Evolutionary conservation across 345 rosid genomes (phyloP), one percentile per base, ranked within the genome.

Genomic region (Populus davidiana): DNA sequence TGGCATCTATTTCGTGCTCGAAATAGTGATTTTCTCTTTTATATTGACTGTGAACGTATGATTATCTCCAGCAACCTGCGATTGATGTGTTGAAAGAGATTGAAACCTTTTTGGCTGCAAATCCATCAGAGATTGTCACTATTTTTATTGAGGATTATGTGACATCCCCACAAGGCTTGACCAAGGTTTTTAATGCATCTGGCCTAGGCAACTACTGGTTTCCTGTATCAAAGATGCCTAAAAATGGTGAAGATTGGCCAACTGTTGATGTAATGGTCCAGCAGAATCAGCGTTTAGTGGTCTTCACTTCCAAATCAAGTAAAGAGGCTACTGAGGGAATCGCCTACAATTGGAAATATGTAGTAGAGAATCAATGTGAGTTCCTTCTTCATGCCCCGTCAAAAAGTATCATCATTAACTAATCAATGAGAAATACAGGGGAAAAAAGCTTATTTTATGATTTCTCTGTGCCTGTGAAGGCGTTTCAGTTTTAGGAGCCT

Each of bases 91-190:
- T 96, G 17, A 91, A 84, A 87, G 97, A 93, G 92, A 82, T 93
- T 14, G 85, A 87, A 66, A 72, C 76, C 4, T 96, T 92, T 82
- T 85, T 96, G 72, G 88, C 84, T 77, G 86, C 89, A 13, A 93
- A 92, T 75, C 90, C 92, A 20, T 86, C 91, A 31, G 98, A 96
- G 88, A 92, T 96, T 31, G 87, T 93, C 79, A 96, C 99, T 16
- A 92, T 96, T 76, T 92, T 96, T 70, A 88, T 96, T 1, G 99
- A 96, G 87, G 99, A 96, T 81, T 96, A 96, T 67, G 99, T 96
- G 77, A 86, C 84, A 69, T 84, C 99, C 69, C 75, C 92, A 13
- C 77, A 80, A 9, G 99, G 98, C 5, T 85, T 96, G 80, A 93
- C 87, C 29, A 93, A 90, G 87, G 93, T 96, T 77, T 93, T 96